Percentiles rank a stretch among this genome's conserved stretches.
Conservation (phyloP, 148 eudicot genomes). For the Chenopodium quinoa region DNA sequence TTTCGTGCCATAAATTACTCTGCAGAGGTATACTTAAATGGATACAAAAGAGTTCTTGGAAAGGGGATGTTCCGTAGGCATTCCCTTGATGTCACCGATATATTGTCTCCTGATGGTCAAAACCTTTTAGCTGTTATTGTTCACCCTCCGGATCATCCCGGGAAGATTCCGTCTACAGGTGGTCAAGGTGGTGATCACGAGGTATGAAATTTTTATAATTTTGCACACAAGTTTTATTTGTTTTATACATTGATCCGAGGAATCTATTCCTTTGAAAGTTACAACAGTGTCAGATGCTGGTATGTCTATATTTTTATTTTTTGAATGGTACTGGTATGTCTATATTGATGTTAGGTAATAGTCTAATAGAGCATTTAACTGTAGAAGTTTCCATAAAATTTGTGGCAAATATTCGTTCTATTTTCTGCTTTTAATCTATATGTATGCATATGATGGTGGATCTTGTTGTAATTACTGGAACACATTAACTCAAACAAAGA, state of each 20-base stretch:
- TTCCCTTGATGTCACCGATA: conserved; percentile 73
- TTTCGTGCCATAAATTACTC: conserved; percentile 93
- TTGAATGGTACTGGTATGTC: background rate
- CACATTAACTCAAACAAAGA: too few relatives aligned
- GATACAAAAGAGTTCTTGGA: conserved; percentile 70
- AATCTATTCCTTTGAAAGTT: background rate
- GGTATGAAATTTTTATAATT: conserved; percentile 37
- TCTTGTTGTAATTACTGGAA: too few relatives aligned
- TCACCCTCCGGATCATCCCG: conserved; percentile 98
- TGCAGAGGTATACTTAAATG: conserved; percentile 89
- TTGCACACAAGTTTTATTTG: background rate
- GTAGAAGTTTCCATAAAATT: background rate
- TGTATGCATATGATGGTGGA: too few relatives aligned
- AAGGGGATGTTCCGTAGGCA: conserved; percentile 98
- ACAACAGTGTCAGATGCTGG: background rate
- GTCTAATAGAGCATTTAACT: background rate
- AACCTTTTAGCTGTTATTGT: conserved; percentile 89
- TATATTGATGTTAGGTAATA: background rate
- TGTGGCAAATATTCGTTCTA: background rate
- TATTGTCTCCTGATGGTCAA: conserved; percentile 64
- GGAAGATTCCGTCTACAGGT: conserved; percentile 75
- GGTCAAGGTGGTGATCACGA: conserved; percentile 99
- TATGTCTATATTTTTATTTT: background rate
- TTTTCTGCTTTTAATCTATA: background rate
- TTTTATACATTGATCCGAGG: background rate